Percentiles rank a stretch among this genome's conserved stretches.
phyloP scores from a whole-genome alignment of 2,329 filamentous ascomycete genomes.

The Cercospora janseana region DNA sequence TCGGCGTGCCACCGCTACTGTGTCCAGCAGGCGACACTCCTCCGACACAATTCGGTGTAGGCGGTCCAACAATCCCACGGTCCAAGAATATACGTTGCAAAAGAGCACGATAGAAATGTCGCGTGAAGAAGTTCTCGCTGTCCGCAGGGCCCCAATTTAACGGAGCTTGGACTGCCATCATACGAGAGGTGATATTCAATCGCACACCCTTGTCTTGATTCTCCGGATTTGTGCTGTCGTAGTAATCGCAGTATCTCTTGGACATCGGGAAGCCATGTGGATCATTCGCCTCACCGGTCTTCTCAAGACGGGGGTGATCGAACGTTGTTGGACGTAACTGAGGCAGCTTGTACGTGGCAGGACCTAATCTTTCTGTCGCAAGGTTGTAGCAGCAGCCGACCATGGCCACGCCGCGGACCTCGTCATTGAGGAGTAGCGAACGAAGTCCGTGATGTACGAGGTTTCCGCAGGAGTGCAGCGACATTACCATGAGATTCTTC shows the following conservation, averaged over 20 bases:
- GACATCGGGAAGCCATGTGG: constrained; percentile 95
- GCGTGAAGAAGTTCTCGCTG: constrained; percentile 82
- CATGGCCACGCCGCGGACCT: constrained; percentile 86
- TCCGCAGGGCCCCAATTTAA: constrained; percentile 83
- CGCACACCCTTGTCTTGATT: constrained; percentile 60
- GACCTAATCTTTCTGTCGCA: constrained; percentile 82
- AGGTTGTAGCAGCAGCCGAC: constrained; percentile 99
- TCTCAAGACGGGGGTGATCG: constrained; percentile 62
- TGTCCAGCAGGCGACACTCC: constrained; percentile 38
- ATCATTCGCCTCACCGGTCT: constrained; percentile 71
- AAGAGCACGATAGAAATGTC: constrained; percentile 89
- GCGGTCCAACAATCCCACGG: constrained; percentile 67
- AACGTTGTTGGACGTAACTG: constrained; percentile 60
- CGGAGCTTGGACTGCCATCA: constrained; percentile 97
- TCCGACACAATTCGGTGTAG: constrained; percentile 35
- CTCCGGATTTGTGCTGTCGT: constrained; percentile 18
- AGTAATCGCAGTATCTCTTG: constrained; percentile 58
- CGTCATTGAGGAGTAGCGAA: constrained; percentile 78
- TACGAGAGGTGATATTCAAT: constrained; percentile 91
- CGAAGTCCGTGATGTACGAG: constrained; percentile 92
- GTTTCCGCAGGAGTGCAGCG: constrained; percentile 95
- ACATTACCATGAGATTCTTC: constrained; percentile 75
- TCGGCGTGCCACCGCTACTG: constrained; percentile 57
- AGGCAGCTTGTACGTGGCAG: constrained; percentile 81
- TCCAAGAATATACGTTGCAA: constrained; percentile 92